A percentile compares a stretch with the other conserved stretches of the same genome.
Evolutionary conservation across 768 basidiomycete species (phyloP).

Genomic region (Boletus huronensis): DNA sequence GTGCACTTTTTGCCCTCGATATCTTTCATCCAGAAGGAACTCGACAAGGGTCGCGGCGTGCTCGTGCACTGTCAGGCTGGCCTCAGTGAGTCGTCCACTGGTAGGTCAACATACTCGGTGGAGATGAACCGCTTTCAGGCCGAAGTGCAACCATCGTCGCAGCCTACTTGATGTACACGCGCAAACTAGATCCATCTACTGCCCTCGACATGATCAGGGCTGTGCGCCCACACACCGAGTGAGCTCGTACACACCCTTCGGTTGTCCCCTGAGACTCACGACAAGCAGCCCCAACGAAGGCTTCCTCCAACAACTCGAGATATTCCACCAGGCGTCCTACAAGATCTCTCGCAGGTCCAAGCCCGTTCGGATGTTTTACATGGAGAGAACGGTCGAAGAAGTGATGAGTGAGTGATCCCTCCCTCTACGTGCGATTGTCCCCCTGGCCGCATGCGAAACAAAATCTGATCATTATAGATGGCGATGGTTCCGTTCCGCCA

Average conservation of each 20-base stretch:
- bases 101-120: not conserved
- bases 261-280: not conserved
- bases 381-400: constrained; percentile 69
- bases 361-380: constrained; percentile 75
- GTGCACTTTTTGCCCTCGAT: constrained; percentile 76
- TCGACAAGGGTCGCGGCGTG: constrained; percentile 72
- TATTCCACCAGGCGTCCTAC: constrained; percentile 73
- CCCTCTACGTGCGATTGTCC: not conserved
- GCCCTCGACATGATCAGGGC: constrained; percentile 69
- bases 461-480: constrained; percentile 46
- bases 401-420: constrained; percentile 63
- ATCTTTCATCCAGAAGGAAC: constrained; percentile 76
- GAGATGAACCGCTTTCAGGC: constrained; percentile 40
- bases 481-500: constrained; percentile 61
- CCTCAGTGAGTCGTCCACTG: constrained; percentile 63
- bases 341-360: constrained; percentile 66
- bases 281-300: constrained; percentile 76
- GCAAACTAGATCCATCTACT: constrained; percentile 49
- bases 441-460: not conserved
- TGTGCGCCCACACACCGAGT: constrained; percentile 71
- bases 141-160: constrained; percentile 83
- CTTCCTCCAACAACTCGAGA: constrained; percentile 75
- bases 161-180: constrained; percentile 83
- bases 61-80: constrained; percentile 91
- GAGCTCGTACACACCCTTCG: constrained; percentile 26